Evolutionary conservation across 352 stramenopile species (phyloP).

Genomic region (Aphanomyces euteiches): DNA sequence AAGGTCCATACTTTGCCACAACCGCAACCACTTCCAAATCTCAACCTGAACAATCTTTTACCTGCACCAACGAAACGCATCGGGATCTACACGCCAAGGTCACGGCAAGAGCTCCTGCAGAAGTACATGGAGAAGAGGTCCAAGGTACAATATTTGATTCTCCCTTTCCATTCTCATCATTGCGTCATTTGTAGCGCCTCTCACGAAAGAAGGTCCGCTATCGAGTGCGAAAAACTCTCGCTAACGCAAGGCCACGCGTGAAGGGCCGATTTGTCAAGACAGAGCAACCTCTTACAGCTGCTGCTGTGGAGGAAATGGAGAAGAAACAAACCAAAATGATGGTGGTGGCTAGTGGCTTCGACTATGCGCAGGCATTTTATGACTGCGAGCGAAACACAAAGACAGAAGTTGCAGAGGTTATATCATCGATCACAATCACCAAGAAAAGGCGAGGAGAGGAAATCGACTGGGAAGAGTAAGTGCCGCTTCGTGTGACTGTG

Average conservation of each 20-base stretch:
- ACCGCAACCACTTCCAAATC: slow-evolving; percentile 38
- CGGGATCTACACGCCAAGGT: slow-evolving; percentile 60
- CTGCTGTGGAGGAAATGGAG: slow-evolving; percentile 30
- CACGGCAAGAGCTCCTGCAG: slow-evolving; percentile 56
- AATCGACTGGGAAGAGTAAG: slow-evolving; percentile 26
- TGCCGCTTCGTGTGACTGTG: background rate
- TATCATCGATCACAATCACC: background rate
- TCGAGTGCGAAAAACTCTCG: slow-evolving; percentile 73
- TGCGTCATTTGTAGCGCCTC: slow-evolving; percentile 36
- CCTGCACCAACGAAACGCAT: slow-evolving; percentile 50
- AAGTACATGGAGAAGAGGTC: slow-evolving; percentile 80
- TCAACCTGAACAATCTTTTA: slow-evolving; percentile 44
- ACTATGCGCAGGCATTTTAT: slow-evolving; percentile 3
- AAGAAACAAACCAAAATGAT: background rate
- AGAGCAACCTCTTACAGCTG: slow-evolving; percentile 66
- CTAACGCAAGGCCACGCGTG: slow-evolving; percentile 67
- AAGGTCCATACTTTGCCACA: slow-evolving; percentile 9
- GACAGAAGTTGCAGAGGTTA: background rate
- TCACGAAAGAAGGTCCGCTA: slow-evolving; percentile 76
- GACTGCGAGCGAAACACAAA: background rate
- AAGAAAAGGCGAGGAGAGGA: background rate
- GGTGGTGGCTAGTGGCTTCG: background rate
- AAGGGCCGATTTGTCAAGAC: slow-evolving; percentile 85
- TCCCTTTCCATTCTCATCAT: background rate
- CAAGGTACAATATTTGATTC: slow-evolving; percentile 32